Conservation (phyloP, 495 filamentous ascomycete species). For the Mycothermus thermophilus region DNA sequence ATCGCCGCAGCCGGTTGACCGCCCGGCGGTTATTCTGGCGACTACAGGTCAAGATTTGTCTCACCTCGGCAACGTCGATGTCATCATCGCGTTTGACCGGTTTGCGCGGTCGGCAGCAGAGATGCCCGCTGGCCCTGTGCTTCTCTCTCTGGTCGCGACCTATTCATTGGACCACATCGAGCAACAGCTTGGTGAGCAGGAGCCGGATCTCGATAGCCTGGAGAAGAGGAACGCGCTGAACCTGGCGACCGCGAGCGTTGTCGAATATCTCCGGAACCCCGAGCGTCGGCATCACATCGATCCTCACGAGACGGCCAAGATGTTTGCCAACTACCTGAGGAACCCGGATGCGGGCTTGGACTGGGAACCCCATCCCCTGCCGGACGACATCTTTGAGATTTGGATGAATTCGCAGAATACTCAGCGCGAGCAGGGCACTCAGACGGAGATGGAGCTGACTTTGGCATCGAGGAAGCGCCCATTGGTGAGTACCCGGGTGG, state of each 20-base stretch:
- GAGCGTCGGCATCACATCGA: slow-evolving; percentile 10
- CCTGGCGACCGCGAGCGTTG: slow-evolving; percentile 18
- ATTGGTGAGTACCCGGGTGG: slow-evolving; percentile 17
- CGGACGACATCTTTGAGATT: slow-evolving; percentile 24
- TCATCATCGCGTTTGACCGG: slow-evolving; percentile 30
- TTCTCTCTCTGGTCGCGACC: slow-evolving; percentile 23
- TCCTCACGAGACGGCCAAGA: slow-evolving; percentile 21
- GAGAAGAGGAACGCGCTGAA: slow-evolving; percentile 30
- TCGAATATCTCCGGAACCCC: slow-evolving; percentile 18
- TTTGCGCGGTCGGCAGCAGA: slow-evolving; percentile 16
- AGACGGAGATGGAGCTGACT: no score
- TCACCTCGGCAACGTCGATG: slow-evolving; percentile 13
- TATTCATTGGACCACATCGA: slow-evolving; percentile 36
- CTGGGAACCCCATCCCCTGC: slow-evolving; percentile 23
- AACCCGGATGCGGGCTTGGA: slow-evolving; percentile 17
- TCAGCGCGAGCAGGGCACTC: no score
- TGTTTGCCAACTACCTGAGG: slow-evolving; percentile 24
- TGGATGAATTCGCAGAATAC: slow-evolving; percentile 13
- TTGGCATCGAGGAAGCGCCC: no score
- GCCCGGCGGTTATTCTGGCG: slow-evolving; percentile 8
- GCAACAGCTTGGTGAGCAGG: slow-evolving; percentile 16
- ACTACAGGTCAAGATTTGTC: slow-evolving; percentile 11
- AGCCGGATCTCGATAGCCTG: slow-evolving; percentile 14
- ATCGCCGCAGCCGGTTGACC: neutral
- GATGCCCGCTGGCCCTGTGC: slow-evolving; percentile 9